Evolutionary conservation across 768 basidiomycete genomes (phyloP).

Genomic region (Pisolithus albus): DNA sequence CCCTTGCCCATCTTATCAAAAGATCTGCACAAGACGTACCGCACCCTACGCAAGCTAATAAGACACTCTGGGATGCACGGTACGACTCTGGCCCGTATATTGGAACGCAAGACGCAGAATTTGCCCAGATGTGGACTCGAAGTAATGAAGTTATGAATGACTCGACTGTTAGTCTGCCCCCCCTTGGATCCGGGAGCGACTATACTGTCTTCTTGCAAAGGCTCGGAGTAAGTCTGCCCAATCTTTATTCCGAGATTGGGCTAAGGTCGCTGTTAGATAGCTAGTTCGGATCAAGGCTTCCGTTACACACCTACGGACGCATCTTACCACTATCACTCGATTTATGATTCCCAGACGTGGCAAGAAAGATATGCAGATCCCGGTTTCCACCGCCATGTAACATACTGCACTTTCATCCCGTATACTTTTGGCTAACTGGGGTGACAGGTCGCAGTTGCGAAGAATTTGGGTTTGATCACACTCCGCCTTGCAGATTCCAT

Average conservation of each 20-base stretch:
- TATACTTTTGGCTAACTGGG: background rate
- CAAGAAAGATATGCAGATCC: slow-evolving; percentile 73
- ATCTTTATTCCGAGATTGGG: background rate
- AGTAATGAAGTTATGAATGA: slow-evolving; percentile 23
- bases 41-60: slow-evolving; percentile 45
- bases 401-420: slow-evolving; percentile 11
- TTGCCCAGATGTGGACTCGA: slow-evolving; percentile 33
- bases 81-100: slow-evolving; percentile 47
- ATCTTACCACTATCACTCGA: slow-evolving; percentile 68
- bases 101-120: slow-evolving; percentile 37
- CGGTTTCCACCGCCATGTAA: slow-evolving; percentile 65
- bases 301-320: slow-evolving; percentile 42
- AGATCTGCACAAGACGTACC: slow-evolving; percentile 47
- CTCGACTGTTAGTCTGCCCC: slow-evolving; percentile 37
- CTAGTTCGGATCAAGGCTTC: slow-evolving; percentile 30
- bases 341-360: slow-evolving; percentile 70
- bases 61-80: slow-evolving; percentile 55
- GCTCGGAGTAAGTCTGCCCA: slow-evolving; percentile 44
- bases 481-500: slow-evolving; percentile 60
- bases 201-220: slow-evolving; percentile 89
- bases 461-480: slow-evolving; percentile 55
- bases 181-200: slow-evolving; percentile 86
- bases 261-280: slow-evolving; percentile 18
- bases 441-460: slow-evolving; percentile 55
- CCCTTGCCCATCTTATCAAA: slow-evolving; percentile 53